phyloP scores from a whole-genome alignment of 1,284 basidiomycete genomes.

The Hemileia vastatrix region DNA sequence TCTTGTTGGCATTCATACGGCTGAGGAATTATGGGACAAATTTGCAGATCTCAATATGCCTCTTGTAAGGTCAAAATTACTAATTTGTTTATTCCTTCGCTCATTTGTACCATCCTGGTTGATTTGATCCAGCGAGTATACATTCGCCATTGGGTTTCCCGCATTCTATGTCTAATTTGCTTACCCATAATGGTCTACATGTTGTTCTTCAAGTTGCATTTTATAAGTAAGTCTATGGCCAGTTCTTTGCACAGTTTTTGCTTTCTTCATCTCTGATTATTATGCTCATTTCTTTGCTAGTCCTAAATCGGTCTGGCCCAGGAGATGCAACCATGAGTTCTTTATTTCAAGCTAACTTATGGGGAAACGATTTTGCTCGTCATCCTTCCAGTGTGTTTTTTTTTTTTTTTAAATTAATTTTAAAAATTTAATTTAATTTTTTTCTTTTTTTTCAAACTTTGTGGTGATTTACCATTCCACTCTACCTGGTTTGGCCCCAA shows the following conservation, averaged over 20 bases:
- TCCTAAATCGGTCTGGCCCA: constrained; percentile 86
- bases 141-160: constrained; percentile 79
- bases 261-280: background rate
- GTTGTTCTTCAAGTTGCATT: constrained; percentile 89
- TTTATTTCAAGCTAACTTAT: constrained; percentile 92
- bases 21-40: constrained; percentile 97
- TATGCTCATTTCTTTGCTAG: constrained; percentile 48
- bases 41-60: constrained; percentile 93
- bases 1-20: constrained; percentile 86
- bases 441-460: constrained; percentile 54
- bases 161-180: constrained; percentile 74
- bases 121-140: constrained; percentile 56
- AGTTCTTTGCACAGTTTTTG: background rate
- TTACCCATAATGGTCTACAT: constrained; percentile 86
- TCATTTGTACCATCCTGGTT: background rate
- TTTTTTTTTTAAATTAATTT: background rate
- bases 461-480: too few relatives aligned
- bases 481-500: constrained; percentile 25
- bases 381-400: constrained; percentile 65
- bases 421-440: too few relatives aligned
- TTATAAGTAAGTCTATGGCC: constrained; percentile 3
- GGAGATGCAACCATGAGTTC: constrained; percentile 98
- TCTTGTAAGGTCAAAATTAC: constrained; percentile 53
- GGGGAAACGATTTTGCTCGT: constrained; percentile 80
- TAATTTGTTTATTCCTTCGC: background rate